Base-by-base conservation (phyloP, 345 rosid species). In the Murraya paniculata region DNA sequence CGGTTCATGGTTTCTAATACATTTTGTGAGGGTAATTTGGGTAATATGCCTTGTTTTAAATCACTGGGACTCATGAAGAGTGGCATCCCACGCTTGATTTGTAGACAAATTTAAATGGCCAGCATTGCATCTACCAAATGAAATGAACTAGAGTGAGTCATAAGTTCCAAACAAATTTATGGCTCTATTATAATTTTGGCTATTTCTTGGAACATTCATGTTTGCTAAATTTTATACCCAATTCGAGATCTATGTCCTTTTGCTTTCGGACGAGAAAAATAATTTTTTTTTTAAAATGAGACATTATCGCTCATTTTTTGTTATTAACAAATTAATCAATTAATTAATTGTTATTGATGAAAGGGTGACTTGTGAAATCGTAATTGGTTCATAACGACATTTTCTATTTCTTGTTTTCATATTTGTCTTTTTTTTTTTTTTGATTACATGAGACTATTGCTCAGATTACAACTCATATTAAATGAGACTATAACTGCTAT, bases 1-100 rank as follows among this genome's bases (percentile, higher is more conserved):
- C 5, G 2, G 9, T 14, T 25, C 22, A 31, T 31, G 31, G 36
- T 33, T 64, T 60, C 11, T 16, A 14, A 55, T 28, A 1, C 0
- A n/a, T 62, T 74, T 48, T 41, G 28, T 0, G 11, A 64, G 78
- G 70, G 70, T 39, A 64, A 11, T 41, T 21, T 64, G 31, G 78
- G 68, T 13, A 60, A 22, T 66, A 25, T 22, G 0, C 0, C 11
- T 21, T 18, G 3, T 55, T 72, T 2, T 2, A 11, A 27, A 21
- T 28, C 30, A 33, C 9, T 22, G 5, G 24, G 30, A 45, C 13
- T 21, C 9, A 8, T 6, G 31, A 25, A 70, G 82, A 82, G 83
- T 68, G 85, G 83, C 78, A 77, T 25, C 76, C 82, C 82, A 82
- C 82, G 1, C 66, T 53, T 77, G 14, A 38, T 24, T 10, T 53